Evolutionary conservation across 148 eudicot species (phyloP), one percentile per base, ranked within the genome.

Genomic region (Agrostemma githago): DNA sequence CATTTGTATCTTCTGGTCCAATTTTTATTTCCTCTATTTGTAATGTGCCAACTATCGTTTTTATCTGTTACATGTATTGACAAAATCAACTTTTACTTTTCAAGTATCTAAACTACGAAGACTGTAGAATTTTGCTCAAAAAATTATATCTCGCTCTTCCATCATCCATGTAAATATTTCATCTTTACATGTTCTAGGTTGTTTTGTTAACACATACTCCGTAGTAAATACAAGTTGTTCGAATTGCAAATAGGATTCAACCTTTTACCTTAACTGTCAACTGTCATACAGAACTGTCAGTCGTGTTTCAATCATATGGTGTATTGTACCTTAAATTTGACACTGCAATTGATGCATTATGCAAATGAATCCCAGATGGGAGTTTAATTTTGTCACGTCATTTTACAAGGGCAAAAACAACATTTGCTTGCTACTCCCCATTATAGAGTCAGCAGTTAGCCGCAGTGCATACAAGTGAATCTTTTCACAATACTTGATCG

Each of bases 241-340:
- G 34, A 26, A 26, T 26, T 26, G 34, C 34, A 26, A 26, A 26
- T 26, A 26, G 14, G 56, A 51, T 51, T 11, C 56, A 51, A 51
- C 56, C 14, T 51, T 51, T 51, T 51, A 10, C 56, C 56, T 51
- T 8, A 8, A 12, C 56, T 51, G 56, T 26, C 34, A 26, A 26
- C 16, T 66, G 69, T 66, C 69, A 66, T 40, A 66, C 69, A 66
- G n/a, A 41, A 16, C 41, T 66, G 69, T 16, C 51, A 40, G 41
- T 40, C 41, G 48, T 8, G 4, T 39, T 40, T 16, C 48, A 40
- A 41, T 40, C 48, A 41, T 16, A 40, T 66, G 15, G 12, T 63
- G 41, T 8, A 10, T 9, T 3, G 39, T 43, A 26, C 73, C 16
- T 5, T 70, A 51, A 15, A 14, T 26, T 61, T 39, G 39, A 21